phyloP scores from a whole-genome alignment of 768 basidiomycete species.

The Mycena galericulata region DNA sequence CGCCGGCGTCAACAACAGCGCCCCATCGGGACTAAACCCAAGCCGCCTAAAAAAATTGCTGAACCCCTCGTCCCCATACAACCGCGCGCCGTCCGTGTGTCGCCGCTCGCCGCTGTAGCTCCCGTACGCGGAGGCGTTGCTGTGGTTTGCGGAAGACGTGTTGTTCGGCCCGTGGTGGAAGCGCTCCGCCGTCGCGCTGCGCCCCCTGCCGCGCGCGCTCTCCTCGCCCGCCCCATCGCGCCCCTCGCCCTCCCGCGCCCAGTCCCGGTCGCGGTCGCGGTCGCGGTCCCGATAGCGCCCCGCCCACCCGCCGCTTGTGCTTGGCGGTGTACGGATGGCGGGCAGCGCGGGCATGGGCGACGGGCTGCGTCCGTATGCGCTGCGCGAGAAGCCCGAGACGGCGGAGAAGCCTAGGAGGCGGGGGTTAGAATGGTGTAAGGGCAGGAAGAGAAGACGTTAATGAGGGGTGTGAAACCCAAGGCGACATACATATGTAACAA shows the following conservation, averaged over 20 bases:
- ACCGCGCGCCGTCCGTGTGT: slow-evolving; percentile 28
- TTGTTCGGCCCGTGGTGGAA: no score
- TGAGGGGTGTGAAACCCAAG: no score
- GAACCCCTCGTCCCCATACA: slow-evolving; percentile 96
- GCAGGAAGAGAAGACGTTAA: background rate
- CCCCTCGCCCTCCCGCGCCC: background rate
- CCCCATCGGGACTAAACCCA: slow-evolving; percentile 95
- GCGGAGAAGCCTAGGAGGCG: slow-evolving; percentile 49
- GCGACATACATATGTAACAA: no score
- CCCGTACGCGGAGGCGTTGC: background rate
- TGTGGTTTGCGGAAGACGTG: no score
- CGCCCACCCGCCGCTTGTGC: slow-evolving; percentile 24
- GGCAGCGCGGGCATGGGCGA: slow-evolving; percentile 94
- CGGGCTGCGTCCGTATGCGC: slow-evolving; percentile 82
- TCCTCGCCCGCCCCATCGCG: background rate
- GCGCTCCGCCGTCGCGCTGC: no score
- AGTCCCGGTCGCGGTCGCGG: slow-evolving; percentile 16
- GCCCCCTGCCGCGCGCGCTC: background rate
- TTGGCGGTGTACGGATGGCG: slow-evolving; percentile 83
- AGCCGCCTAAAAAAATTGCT: slow-evolving; percentile 96
- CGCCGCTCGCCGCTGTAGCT: slow-evolving; percentile 18
- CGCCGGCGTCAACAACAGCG: slow-evolving; percentile 92
- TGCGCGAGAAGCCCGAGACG: slow-evolving; percentile 51
- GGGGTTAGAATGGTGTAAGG: slow-evolving; percentile 5
- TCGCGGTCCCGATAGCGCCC: slow-evolving; percentile 27